Base-by-base conservation (phyloP, 2,329 filamentous ascomycete genomes). In the Clarireedia hainanense region DNA sequence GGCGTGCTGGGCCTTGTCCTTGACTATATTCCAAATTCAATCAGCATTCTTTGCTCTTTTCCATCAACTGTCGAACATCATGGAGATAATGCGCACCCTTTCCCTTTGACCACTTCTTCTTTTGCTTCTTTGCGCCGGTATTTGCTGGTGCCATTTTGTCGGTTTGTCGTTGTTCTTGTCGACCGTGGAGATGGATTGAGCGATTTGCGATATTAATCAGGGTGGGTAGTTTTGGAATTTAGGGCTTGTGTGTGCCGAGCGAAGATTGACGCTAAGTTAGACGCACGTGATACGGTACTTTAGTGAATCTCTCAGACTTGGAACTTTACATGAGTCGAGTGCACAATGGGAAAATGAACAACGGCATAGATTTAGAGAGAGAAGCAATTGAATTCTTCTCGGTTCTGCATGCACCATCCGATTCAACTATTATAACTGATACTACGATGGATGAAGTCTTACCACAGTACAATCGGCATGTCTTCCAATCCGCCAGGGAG, bases 1-100 rank as follows among this genome's bases (percentile, higher is more conserved):
- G 77, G 89, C 89, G 85, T 99, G 94, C 78, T 97, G 88, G 79
- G 94, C 92, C 91, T 99, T 99, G 86, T 99, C 94, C 94, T 99
- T 99, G 83, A 99, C 94, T 91, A 76, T 81, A 72, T 51, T 48
- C 46, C 17, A 43, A 39, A 6, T 46, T 45, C 17, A 43, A 52
- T 43, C 46, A 56, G 47, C 26, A 50, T 42, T 48, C 24, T 47
- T 24, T 51, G 26, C 30, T 55, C 15, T 23, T 2, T 14, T 49
- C 47, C 27, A 36, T 17, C 27, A 37, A 36, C 24, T 7, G 27
- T 37, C 47, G 48, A 40, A 48, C 39, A 27, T 27, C 9, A 46
- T 45, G 26, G 5, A 4, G 47, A 42, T 50, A 27, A 24, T 53
- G 75, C 74, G 65, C 74, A 79, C 76, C 76, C 74, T 79, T 79